Evolutionary conservation across 176 grass and related monocot species (phyloP), one percentile per base, ranked within the genome.

Genomic region (Triticum urartu): DNA sequence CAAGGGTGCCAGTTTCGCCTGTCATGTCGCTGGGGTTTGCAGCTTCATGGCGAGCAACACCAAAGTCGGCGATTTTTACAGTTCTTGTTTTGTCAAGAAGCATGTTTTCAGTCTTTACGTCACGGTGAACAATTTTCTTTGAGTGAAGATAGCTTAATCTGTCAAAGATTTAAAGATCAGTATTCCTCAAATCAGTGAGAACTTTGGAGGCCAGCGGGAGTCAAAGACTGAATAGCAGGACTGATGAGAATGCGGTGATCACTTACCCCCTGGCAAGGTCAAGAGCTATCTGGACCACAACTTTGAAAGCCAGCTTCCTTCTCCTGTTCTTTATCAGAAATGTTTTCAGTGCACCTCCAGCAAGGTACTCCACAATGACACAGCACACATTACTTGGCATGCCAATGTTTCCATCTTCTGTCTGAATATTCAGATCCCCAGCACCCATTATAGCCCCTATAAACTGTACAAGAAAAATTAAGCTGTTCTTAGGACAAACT

Each of bases 61-160:
- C 97, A 84, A 99, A 99, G 65, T 99, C 94, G 4, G 97, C 94
- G 58, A 99, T 99, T 88, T 99, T 99, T 9, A 97, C 69, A 21
- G 89, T 97, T 83, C 94, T 95, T 47, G 90, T 86, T 85, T 91
- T 94, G 58, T 97, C 97, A 32, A 99, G 90, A 88, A 99, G 97
- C 97, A 99, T 99, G 78, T 97, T 99, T 77, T 97, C 97, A 64
- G 97, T 97, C 84, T 99, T 99, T 22, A 96, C 94, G 30, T 99
- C 94, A 35, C 92, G 90, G 48, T 99, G 97, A 36, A 99, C 97
- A 71, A 96, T 99, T 79, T 99, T 99, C 72, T 94, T 86, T 1
- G 92, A 99, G 78, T 94, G 97, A 85, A 99, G 94, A 79, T 99
- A 99, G 45, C 94, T 94, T 73, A 99, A 91, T 85, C 97, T 98